Conservation (phyloP, 164 flowering plant species). For the Vitis riparia region DNA sequence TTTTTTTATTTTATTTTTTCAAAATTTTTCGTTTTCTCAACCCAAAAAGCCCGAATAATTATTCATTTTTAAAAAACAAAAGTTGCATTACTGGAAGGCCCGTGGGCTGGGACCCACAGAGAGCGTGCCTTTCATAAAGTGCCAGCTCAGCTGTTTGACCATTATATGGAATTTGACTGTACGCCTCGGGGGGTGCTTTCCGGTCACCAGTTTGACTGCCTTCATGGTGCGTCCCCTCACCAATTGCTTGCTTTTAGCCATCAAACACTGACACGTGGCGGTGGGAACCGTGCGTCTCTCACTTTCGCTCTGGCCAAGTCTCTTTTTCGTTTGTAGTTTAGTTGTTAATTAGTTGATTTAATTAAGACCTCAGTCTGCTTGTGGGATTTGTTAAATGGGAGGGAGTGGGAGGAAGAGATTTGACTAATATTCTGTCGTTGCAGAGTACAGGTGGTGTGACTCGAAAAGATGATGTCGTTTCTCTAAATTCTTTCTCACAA, state of each 20-base stretch:
- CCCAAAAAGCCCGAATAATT: no score
- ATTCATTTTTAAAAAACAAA: neutral
- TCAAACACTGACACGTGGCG: slow-evolving; percentile 10
- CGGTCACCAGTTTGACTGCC: slow-evolving; percentile 32
- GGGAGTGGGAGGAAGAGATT: slow-evolving; percentile 1
- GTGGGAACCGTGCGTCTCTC: slow-evolving; percentile 9
- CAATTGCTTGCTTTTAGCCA: slow-evolving; percentile 8
- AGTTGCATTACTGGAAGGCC: neutral
- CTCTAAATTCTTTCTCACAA: no score
- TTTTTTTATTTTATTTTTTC: no score
- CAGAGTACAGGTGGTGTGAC: no score
- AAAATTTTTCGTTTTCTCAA: no score
- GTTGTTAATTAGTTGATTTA: neutral
- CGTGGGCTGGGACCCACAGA: slow-evolving; percentile 24
- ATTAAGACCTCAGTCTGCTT: no score
- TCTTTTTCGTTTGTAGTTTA: neutral
- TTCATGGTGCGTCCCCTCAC: slow-evolving; percentile 16
- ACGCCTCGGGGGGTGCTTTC: slow-evolving; percentile 22
- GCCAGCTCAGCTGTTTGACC: slow-evolving; percentile 40
- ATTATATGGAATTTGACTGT: slow-evolving; percentile 21
- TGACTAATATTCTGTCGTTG: slow-evolving; percentile 3
- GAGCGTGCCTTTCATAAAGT: slow-evolving; percentile 29
- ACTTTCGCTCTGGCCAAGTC: neutral
- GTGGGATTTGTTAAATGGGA: neutral
- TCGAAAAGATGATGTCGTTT: no score